Base-by-base conservation (phyloP, 768 basidiomycete species). In the Suillus cothurnatus region DNA sequence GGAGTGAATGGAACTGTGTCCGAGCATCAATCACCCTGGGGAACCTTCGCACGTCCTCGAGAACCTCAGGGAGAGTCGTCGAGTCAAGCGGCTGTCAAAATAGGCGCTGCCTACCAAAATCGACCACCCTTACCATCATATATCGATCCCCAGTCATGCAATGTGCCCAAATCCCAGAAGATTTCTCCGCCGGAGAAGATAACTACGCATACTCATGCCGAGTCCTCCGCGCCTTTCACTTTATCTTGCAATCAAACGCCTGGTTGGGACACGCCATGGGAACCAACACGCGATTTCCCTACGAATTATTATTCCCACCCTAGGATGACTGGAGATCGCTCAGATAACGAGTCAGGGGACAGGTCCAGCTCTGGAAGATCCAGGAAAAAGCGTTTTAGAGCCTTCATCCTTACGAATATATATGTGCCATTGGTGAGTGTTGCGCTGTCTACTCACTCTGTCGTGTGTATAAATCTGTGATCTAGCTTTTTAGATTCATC, bases 401-500 rank as follows among this genome's bases (percentile, higher is more conserved):
- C 79, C 11, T 95, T 92, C 70, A 85, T 93, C 65, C 78, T 95
- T 50, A 85, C 83, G 58, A 92, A 94, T 68, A 76, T 84, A 62
- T 93, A 93, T 74, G 90, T 93, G 61, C 93, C 93, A 59, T 72
- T 95, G 80, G 93, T 93, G 69, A 61, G 86, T 76, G 32, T 50
- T 28, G 28, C 60, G 12, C 28, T 36, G 58, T 61, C 12, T 55
- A 34, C n/a, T 45, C 63, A 65, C 56, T 36, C 36, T 52, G 55
- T 36, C 19, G n/a, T 41, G 50, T 39, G 32, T 64, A 19, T 66
- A 70, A 62, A 73, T 64, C 59, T 26, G 31, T 21, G 38, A 67
- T 52, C 58, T 69, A 95, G 93, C 81, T 95, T 45, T 93, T 95
- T 74, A 90, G 94, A 61, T 84, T 93, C 69, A 84, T 90, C 74